Base-by-base conservation (phyloP, 495 filamentous ascomycete genomes). In the Annulohypoxylon bovei region DNA sequence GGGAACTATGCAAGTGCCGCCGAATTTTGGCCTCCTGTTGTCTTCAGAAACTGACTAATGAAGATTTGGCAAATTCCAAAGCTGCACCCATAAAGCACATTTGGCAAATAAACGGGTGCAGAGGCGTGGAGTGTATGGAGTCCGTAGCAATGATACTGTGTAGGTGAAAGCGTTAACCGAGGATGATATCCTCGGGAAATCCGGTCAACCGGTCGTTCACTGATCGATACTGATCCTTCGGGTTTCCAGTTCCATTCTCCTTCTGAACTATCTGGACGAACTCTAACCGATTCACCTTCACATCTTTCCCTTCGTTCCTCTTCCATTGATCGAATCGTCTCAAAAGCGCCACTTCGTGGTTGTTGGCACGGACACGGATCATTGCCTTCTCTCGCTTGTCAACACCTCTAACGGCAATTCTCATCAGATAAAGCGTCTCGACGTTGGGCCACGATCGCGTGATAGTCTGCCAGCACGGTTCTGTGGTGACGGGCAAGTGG, bases 351-450 rank as follows among this genome's bases (percentile, higher is more conserved):
- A n/a, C 0, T 33, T 75, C 73, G 7, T 57, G 57, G 11, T 54
- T 40, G 11, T 71, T 71, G 5, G 61, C 49, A 20, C 62, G 67
- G 28, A 77, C 73, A 22, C 75, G 70, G 33, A 77, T 69, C 58
- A 77, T 75, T 16, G 75, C 75, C 35, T 77, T 77, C 1, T 75
- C 67, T 5, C 55, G 46, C 12, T n/a, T 55, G 9, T 72, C 37
- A 22, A 68, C 14, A 1, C 75, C 75, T 56, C 56, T 77, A 2
- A 77, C 25, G 0, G 75, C 70, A 20, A 30, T 28, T 52, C 71
- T 67, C 75, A 75, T 75, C 23, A 78, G 37, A 35, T 72, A 78
- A 9, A 78, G 74, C 0, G 68, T 76, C 20, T 72, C 67, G 1
- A 77, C 65, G 46, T 74, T 77, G 0, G 70, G 72, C 76, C 76